phyloP scores from a whole-genome alignment of 169 alveolate species.

The Toxoplasma gondii region DNA sequence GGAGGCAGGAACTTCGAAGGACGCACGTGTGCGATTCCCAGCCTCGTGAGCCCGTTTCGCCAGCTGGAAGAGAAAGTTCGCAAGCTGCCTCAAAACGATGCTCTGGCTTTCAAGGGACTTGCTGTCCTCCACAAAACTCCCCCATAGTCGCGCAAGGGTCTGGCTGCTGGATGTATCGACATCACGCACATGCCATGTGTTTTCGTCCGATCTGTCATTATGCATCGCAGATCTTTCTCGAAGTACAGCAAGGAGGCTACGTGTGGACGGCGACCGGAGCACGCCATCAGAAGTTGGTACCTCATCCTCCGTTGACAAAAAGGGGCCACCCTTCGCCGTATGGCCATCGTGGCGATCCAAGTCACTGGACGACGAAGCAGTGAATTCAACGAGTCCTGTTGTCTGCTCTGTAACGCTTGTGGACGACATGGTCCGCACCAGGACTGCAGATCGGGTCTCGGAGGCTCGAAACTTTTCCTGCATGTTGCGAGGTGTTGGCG shows the following conservation, averaged over 20 bases:
- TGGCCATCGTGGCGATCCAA: no score
- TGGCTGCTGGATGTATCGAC: not conserved
- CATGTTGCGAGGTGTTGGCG: no score
- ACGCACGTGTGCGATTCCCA: not conserved
- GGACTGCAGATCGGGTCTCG: no score
- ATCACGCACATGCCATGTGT: not conserved
- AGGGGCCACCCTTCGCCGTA: no score
- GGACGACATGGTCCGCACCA: no score
- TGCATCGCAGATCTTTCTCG: not conserved
- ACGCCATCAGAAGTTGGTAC: not conserved
- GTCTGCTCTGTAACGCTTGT: no score
- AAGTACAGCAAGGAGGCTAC: not conserved
- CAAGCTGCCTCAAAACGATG: not conserved
- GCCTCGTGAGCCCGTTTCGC: not conserved
- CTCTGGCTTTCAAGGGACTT: not conserved
- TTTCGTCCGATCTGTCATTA: no score
- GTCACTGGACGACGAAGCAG: no score
- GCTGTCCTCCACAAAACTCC: not conserved
- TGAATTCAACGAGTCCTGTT: no score
- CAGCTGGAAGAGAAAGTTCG: not conserved
- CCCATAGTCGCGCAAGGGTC: not conserved
- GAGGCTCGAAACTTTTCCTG: no score
- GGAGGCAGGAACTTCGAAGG: no score
- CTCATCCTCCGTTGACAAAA: no score
- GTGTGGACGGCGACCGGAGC: not conserved